These are phyloP conservation scores for Phytophthora macrochlamydospora DNA, from an alignment of 352 stramenopile species.

Conservation along the genomic window DNA sequence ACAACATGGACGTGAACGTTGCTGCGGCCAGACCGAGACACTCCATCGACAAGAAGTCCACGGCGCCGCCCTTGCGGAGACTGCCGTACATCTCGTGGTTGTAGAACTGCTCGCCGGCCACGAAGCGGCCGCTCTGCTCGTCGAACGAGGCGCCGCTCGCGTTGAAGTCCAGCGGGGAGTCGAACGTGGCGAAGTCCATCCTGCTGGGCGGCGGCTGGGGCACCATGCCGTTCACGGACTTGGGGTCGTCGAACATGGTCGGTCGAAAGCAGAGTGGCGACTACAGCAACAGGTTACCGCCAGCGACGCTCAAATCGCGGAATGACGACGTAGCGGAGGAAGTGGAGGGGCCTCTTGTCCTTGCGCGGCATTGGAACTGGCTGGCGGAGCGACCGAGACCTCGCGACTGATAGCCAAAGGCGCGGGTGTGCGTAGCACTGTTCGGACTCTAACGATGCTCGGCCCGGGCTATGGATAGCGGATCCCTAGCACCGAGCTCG, in stretches of 20 bases:
- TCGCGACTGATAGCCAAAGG: conserved; percentile 28
- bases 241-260: conserved; percentile 31
- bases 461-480: conserved; percentile 26
- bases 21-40: conserved; percentile 64
- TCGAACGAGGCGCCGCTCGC: conserved; percentile 37
- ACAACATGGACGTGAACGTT: conserved; percentile 75
- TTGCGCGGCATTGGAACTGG: conserved; percentile 19
- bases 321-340: conserved; percentile 17
- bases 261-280: conserved; percentile 20
- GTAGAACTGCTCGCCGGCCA: conserved; percentile 75
- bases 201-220: conserved; percentile 31
- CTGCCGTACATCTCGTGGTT: conserved; percentile 75
- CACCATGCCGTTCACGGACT: conserved; percentile 36
- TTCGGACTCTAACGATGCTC: no score
- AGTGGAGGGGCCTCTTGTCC: conserved; percentile 19
- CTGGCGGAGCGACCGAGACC: conserved; percentile 10
- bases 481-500: conserved; percentile 23
- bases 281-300: conserved; percentile 8
- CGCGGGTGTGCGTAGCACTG: background rate
- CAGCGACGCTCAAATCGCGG: conserved; percentile 16
- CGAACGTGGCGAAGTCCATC: conserved; percentile 44
- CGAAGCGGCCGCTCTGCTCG: conserved; percentile 47
- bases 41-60: conserved; percentile 63
- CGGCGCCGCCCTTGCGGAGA: conserved; percentile 62
- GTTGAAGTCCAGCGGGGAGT: conserved; percentile 45